Evolutionary conservation across 2,329 filamentous ascomycete genomes (phyloP).

Genomic region (Penicillium sp.): DNA sequence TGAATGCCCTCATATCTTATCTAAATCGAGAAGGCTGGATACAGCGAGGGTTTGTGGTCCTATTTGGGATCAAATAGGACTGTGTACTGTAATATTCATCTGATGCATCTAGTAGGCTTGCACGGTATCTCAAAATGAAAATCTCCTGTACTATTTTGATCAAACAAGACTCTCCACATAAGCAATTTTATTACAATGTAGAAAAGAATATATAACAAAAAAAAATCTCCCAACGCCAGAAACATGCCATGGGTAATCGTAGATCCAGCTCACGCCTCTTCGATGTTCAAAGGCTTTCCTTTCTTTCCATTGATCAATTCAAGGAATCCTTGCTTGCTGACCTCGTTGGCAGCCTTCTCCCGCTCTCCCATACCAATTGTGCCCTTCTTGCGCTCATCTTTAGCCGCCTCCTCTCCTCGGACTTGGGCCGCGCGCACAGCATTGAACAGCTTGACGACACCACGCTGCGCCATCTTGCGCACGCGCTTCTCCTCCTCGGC

Average conservation of each 20-base stretch:
- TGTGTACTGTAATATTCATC: slow-evolving; percentile 33
- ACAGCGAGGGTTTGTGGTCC: slow-evolving; percentile 9
- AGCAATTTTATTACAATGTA: slow-evolving; percentile 23
- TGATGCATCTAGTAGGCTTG: slow-evolving; percentile 22
- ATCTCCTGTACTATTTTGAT: slow-evolving; percentile 29
- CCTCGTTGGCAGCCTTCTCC: slow-evolving; percentile 87
- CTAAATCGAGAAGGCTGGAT: background rate
- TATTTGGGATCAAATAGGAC: slow-evolving; percentile 10
- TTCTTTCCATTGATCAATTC: slow-evolving; percentile 72
- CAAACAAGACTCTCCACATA: slow-evolving; percentile 22
- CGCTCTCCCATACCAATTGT: slow-evolving; percentile 76
- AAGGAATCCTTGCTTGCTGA: slow-evolving; percentile 95
- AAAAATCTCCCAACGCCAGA: slow-evolving; percentile 33
- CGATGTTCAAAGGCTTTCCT: slow-evolving; percentile 49
- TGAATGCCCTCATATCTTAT: background rate
- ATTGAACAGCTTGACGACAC: slow-evolving; percentile 96
- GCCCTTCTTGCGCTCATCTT: slow-evolving; percentile 65
- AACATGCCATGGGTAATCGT: slow-evolving; percentile 33
- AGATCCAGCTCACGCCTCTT: slow-evolving; percentile 40
- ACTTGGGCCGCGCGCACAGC: slow-evolving; percentile 91
- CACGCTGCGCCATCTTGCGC: slow-evolving; percentile 84
- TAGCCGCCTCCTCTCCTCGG: slow-evolving; percentile 74
- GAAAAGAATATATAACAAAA: slow-evolving; percentile 22
- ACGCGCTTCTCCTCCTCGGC: slow-evolving; percentile 74
- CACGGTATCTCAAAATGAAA: slow-evolving; percentile 27